Base-by-base conservation (phyloP, 495 filamentous ascomycete species). In the Aspergillus biplanus region DNA sequence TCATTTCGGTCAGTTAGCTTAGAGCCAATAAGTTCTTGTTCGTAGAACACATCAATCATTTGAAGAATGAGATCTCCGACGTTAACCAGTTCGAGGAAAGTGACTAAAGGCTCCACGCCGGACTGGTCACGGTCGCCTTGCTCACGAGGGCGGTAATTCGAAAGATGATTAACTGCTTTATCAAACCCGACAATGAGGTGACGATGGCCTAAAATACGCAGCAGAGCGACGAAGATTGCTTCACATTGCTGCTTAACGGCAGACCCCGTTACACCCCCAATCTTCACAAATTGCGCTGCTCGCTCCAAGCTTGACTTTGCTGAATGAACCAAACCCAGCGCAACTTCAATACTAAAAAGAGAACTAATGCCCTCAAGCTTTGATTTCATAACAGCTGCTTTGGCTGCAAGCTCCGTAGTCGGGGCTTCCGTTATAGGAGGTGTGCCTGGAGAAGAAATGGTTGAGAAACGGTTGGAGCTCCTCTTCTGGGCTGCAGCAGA, bases 11-110 rank as follows among this genome's bases (percentile, higher is more conserved):
- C 94, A 12, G 90, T 90, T 55, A 99, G 86, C 64, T 90, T 91
- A 4, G 87, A 83, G 0, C 86, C 86, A 6, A 92, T 88, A 37
- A 99, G 83, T 73, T 98, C 94, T 71, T 97, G 93, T 73, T 96
- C 91, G 74, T 96, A 99, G 76, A 99, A 99, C 18, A 99, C 93
- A 69, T 99, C 96, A 59, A 99, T 85, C 96, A 99, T 99, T 71
- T 99, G 96, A 54, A 96, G 90, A 64, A 99, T 99, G 16, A 99
- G 84, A 75, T 99, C 96, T 56, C 96, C 96, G 4, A 99, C 93
- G 71, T 98, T 98, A 69, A 98, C 96, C 56, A 99, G 85, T 73
- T 99, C 96, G 49, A 99, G 85, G 68, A 99, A 99, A 6, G 92
- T 98, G 12, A 97, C 91, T 1, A 99, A 83, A 2, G 96, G 96